Evolutionary conservation across 345 rosid genomes (phyloP).

Genomic region (Carallia pectinifolia): DNA sequence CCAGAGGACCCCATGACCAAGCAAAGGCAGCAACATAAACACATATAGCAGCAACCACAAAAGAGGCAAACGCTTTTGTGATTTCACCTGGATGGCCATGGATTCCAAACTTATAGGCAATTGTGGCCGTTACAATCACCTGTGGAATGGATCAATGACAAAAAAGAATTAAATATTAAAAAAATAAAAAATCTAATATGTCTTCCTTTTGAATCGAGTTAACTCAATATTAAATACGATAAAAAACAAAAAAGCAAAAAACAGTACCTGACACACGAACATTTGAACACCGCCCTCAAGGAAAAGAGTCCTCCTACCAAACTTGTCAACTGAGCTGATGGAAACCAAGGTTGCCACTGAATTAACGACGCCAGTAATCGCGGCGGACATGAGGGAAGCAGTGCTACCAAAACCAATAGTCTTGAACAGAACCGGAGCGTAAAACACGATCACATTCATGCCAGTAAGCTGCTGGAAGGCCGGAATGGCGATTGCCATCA

Average conservation of each 20-base stretch:
- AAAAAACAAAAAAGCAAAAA: background rate
- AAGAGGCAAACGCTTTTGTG: constrained; percentile 27
- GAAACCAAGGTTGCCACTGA: constrained; percentile 26
- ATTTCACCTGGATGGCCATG: constrained; percentile 42
- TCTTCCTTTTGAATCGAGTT: background rate
- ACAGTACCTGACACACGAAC: constrained; percentile 30
- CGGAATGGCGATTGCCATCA: constrained; percentile 33
- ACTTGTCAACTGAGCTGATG: constrained; percentile 25
- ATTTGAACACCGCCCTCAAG: constrained; percentile 35
- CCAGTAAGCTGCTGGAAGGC: constrained; percentile 40
- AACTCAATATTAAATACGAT: background rate
- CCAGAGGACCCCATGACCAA: constrained; percentile 76
- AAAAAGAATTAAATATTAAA: background rate
- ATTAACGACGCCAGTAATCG: constrained; percentile 33
- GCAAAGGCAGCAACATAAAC: constrained; percentile 52
- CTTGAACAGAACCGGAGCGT: constrained; percentile 39
- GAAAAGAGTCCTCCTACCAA: constrained; percentile 36
- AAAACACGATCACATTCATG: constrained; percentile 45
- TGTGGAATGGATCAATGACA: constrained; percentile 7
- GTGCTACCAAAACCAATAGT: constrained; percentile 32
- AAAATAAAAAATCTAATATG: too few species aligned
- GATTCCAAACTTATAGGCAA: constrained; percentile 50
- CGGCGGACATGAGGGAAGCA: constrained; percentile 30
- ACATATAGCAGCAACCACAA: constrained; percentile 42
- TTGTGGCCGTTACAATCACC: constrained; percentile 37